Evolutionary conservation across 2,329 filamentous ascomycete genomes (phyloP).

Genomic region (Verticillium nubilum): DNA sequence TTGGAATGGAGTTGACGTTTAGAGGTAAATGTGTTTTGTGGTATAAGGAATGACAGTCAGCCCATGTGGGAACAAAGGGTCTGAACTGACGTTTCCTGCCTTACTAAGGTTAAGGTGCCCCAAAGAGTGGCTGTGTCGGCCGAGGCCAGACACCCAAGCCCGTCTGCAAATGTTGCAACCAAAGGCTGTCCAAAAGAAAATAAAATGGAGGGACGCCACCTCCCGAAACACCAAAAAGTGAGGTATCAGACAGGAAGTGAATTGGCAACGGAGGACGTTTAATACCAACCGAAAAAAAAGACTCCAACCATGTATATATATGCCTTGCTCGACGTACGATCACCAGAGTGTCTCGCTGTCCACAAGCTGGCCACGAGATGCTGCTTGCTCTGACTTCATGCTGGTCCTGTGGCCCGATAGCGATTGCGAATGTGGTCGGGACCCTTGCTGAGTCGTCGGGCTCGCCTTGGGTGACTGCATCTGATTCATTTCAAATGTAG

Average conservation of each 20-base stretch:
- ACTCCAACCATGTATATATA: neutral
- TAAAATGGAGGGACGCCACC: neutral
- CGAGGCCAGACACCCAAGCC: too few species aligned
- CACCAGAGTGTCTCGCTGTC: neutral
- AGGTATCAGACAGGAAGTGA: neutral
- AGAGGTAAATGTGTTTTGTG: neutral
- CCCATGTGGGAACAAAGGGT: neutral
- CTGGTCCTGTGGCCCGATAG: neutral
- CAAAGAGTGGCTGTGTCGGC: too few species aligned
- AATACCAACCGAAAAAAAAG: conserved; percentile 6
- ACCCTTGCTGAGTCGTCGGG: neutral
- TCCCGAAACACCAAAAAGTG: neutral
- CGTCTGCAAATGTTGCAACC: too few species aligned
- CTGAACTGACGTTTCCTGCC: neutral
- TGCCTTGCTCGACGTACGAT: neutral
- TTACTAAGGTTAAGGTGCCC: neutral
- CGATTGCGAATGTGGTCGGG: neutral
- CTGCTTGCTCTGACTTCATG: neutral
- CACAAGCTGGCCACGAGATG: neutral
- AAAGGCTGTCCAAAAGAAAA: too few species aligned
- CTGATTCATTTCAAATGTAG: neutral
- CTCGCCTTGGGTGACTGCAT: neutral
- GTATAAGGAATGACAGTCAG: neutral
- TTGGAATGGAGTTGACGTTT: neutral
- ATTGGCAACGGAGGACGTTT: conserved; percentile 1